Evolutionary conservation across 2,329 filamentous ascomycete species (phyloP).

Genomic region (Hymenoscyphus linearis): DNA sequence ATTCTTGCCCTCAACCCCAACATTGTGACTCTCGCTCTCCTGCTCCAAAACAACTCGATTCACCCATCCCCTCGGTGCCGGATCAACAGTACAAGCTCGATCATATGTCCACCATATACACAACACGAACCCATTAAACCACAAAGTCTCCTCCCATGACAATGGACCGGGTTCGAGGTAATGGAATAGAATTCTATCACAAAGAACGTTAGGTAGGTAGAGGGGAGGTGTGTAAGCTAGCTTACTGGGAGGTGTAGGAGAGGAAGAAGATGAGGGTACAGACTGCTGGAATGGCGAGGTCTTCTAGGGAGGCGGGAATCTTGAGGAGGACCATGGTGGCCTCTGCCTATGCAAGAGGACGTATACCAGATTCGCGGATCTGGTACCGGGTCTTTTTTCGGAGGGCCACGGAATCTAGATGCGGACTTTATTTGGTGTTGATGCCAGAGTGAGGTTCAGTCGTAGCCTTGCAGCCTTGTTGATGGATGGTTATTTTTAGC

Average conservation of each 20-base stretch:
- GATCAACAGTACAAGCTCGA: slow-evolving; percentile 51
- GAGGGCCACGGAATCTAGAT: too few species aligned
- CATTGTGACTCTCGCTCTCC: slow-evolving; percentile 9
- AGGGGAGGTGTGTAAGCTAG: neutral
- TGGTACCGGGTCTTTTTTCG: too few species aligned
- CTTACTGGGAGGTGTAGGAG: slow-evolving; percentile 62
- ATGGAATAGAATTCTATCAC: slow-evolving; percentile 48
- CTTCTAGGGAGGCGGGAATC: slow-evolving; percentile 12
- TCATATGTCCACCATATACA: slow-evolving; percentile 68
- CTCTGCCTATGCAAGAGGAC: neutral
- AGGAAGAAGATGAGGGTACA: slow-evolving; percentile 63
- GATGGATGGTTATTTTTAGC: too few species aligned
- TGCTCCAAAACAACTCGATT: slow-evolving; percentile 5
- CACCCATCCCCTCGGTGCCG: slow-evolving; percentile 45
- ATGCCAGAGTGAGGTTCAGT: too few species aligned
- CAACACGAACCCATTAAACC: slow-evolving; percentile 61
- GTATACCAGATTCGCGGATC: neutral
- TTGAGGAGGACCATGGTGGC: slow-evolving; percentile 10
- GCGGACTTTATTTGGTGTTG: too few species aligned
- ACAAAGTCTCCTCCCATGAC: slow-evolving; percentile 47
- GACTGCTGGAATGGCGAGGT: slow-evolving; percentile 64
- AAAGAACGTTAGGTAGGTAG: neutral
- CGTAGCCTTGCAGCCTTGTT: too few species aligned
- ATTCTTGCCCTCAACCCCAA: slow-evolving; percentile 20
- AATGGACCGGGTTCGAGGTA: slow-evolving; percentile 57